A percentile compares a stretch with the other conserved stretches of the same genome.
These are phyloP conservation scores for Aphanomyces cochlioides DNA, from an alignment of 352 stramenopile genomes.

Conservation along the genomic window DNA sequence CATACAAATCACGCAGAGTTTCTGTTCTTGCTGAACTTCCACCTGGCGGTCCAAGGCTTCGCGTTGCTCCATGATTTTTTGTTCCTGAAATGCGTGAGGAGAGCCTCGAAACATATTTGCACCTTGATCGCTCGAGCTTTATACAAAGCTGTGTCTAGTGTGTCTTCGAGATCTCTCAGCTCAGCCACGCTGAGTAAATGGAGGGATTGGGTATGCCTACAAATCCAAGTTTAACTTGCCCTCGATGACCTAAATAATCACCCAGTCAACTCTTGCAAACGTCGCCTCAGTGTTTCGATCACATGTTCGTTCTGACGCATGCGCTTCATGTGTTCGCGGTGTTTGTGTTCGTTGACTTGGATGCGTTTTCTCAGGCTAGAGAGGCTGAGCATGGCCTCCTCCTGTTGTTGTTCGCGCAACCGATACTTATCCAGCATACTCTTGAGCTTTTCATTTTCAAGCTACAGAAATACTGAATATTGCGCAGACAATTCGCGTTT, in stretches of 20 bases:
- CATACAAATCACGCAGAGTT: slow-evolving; percentile 82
- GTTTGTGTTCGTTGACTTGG: slow-evolving; percentile 29
- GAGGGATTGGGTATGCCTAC: slow-evolving; percentile 25
- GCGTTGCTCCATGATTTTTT: slow-evolving; percentile 70
- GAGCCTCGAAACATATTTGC: background rate
- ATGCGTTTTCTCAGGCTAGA: slow-evolving; percentile 28
- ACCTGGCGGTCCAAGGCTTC: slow-evolving; percentile 71
- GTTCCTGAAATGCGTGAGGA: slow-evolving; percentile 43
- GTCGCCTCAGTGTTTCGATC: slow-evolving; percentile 13
- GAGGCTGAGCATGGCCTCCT: slow-evolving; percentile 35
- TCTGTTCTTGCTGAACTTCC: slow-evolving; percentile 77
- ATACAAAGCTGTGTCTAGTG: slow-evolving; percentile 29
- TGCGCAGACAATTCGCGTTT: background rate
- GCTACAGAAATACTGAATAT: slow-evolving; percentile 28
- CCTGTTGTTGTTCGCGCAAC: slow-evolving; percentile 61
- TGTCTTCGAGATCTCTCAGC: slow-evolving; percentile 28
- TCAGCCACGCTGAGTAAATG: slow-evolving; percentile 16
- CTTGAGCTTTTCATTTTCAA: slow-evolving; percentile 80
- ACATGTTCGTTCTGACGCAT: slow-evolving; percentile 28
- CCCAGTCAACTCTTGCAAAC: slow-evolving; percentile 25
- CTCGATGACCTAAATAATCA: background rate
- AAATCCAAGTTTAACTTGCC: background rate
- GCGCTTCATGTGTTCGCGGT: slow-evolving; percentile 23
- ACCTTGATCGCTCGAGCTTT: slow-evolving; percentile 30
- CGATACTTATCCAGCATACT: slow-evolving; percentile 66